Base-by-base conservation (phyloP, 768 basidiomycete species). In the Clitopilus passeckerianus region DNA sequence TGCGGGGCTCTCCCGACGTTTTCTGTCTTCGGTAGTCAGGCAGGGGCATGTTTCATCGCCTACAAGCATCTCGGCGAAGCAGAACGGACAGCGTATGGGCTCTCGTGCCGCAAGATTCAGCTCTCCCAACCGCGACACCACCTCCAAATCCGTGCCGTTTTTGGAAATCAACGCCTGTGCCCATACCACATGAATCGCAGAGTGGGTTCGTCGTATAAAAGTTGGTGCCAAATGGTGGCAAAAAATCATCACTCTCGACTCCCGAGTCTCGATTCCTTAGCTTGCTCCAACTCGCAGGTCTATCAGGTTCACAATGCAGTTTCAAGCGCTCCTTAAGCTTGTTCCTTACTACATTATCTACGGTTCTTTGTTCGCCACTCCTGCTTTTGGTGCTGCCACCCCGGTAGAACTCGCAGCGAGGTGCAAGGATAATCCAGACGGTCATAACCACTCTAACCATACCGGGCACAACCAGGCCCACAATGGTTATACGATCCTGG, bases 401-500 rank as follows among this genome's bases (percentile, higher is more conserved):
- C 46, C 46, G 22, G 46, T 50, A 18, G 37, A 41, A 2, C 46
- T 50, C n/a, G 16, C 18, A 23, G 20, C 16, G 46, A 50, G 46
- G 46, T 50, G 46, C 22, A 12, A 50, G 46, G 46, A 50, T 50
- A 50, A 50, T 18, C 15, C 46, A 22, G 46, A 50, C 18, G 46
- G 46, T 22, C 46, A 50, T 12, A 50, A 50, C n/a, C 22, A 50
- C 46, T 50, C 46, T 18, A 50, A 50, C 22, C 16, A 50, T 22
- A 50, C 46, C 20, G 46, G 46, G 12, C 46, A 50, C 20, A 50
- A 50, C 46, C 46, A 50, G 20, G 46, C 18, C 10, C 46, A 50
- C 46, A 50, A 50, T 23, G 46, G 46, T 50, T 50, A 68, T n/a
- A 55, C 44, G 14, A 52, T 65, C 33, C 60, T 65, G 44, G 57